A percentile compares a stretch with the other conserved stretches of the same genome.
Evolutionary conservation across 306 rosid genomes (phyloP).

Genomic region (Hippophae rhamnoides): DNA sequence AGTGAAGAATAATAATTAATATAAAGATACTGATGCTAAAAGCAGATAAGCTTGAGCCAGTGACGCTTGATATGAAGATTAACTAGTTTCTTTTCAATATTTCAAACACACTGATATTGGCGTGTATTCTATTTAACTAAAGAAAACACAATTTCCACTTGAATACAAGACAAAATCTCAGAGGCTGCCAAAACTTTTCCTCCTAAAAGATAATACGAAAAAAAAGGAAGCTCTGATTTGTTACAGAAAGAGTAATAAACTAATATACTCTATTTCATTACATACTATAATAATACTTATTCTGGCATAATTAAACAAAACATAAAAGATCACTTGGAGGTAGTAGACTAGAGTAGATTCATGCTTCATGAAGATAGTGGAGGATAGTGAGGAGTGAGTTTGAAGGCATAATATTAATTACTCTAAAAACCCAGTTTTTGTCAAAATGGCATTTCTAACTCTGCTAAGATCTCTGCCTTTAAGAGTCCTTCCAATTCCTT

Average conservation of each 20-base stretch:
- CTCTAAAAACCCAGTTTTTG: slow-evolving; percentile 91
- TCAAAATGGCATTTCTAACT: slow-evolving; percentile 68
- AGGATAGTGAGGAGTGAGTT: neutral
- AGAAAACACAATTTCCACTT: neutral
- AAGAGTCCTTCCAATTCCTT: slow-evolving; percentile 82
- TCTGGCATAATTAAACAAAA: no score
- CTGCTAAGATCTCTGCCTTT: slow-evolving; percentile 97
- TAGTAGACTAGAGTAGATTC: no score
- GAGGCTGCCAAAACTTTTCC: slow-evolving; percentile 19
- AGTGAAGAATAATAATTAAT: neutral
- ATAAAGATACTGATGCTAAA: neutral
- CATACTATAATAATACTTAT: no score
- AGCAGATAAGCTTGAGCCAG: no score
- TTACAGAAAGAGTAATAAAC: no score
- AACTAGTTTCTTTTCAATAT: neutral
- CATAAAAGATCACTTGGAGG: no score
- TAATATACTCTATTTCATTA: neutral
- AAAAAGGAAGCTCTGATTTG: slow-evolving; percentile 24
- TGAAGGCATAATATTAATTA: slow-evolving; percentile 11
- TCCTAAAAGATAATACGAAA: slow-evolving; percentile 8
- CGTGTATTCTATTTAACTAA: neutral
- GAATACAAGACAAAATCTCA: slow-evolving; percentile 32
- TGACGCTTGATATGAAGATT: neutral
- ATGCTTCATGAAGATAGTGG: no score
- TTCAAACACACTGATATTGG: no score